Evolutionary conservation across 495 filamentous ascomycete genomes (phyloP).

Genomic region (Penicillium verhagenii): DNA sequence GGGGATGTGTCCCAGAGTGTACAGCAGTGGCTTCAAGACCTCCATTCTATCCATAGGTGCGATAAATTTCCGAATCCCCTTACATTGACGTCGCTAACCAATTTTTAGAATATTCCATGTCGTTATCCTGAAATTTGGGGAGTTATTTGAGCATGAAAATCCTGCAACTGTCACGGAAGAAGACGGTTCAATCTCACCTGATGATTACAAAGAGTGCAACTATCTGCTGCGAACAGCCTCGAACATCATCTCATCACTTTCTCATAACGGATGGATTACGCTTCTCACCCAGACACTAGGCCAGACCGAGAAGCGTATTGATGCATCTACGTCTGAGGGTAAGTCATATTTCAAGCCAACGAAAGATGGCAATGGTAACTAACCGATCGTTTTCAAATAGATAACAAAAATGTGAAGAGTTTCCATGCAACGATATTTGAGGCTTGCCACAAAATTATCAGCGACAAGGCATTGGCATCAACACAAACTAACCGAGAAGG

Average conservation of each 20-base stretch:
- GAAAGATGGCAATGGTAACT: not conserved
- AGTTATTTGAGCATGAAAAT: constrained; percentile 30
- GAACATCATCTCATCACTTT: constrained; percentile 58
- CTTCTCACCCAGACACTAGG: constrained; percentile 36
- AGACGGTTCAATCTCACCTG: constrained; percentile 31
- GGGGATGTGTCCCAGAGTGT: constrained; percentile 73
- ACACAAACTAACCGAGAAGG: constrained; percentile 25
- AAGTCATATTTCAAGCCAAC: constrained; percentile 2
- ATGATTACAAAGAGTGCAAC: constrained; percentile 71
- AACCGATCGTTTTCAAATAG: constrained; percentile 15
- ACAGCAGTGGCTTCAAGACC: constrained; percentile 77
- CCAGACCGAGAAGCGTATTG: constrained; percentile 33
- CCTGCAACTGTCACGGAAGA: constrained; percentile 12
- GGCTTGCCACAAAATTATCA: constrained; percentile 33
- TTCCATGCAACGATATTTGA: constrained; percentile 43
- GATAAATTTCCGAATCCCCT: not conserved
- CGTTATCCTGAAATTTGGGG: constrained; percentile 38
- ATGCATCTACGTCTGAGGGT: constrained; percentile 33
- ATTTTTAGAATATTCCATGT: constrained; percentile 40
- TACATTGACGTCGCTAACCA: constrained; percentile 11
- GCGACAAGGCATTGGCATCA: constrained; percentile 13
- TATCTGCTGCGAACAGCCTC: constrained; percentile 78
- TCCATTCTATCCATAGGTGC: constrained; percentile 53
- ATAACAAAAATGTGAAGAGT: constrained; percentile 29
- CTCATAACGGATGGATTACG: constrained; percentile 43